Base-by-base conservation (phyloP, 495 filamentous ascomycete species). In the Margaritispora aquatica region DNA sequence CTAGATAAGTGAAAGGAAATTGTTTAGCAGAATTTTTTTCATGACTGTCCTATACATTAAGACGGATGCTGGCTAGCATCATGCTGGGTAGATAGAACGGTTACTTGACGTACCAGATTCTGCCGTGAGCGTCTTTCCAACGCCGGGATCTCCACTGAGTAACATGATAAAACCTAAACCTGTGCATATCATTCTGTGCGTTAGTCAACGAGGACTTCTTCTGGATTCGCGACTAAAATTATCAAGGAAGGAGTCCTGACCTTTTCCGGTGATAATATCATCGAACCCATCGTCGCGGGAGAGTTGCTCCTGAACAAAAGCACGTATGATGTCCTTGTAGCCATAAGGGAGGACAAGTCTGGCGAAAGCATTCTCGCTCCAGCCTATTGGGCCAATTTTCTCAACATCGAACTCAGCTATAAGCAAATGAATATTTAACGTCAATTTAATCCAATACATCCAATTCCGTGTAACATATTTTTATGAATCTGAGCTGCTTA, bases 101-200 rank as follows among this genome's bases (percentile, higher is more conserved):
- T 51, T 4, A 23, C 11, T 2, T 5, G 13, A 22, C 24, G 13
- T 23, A 23, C 48, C 54, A 19, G 52, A 34, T 56, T 78, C 75
- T 3, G 82, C 83, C 15, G 81, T 86, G 1, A 77, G 66, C 0
- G 83, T 85, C 63, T 87, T 86, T 10, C 83, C 81, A 1, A 76
- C 75, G 0, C 81, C 83, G 0, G 84, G 81, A 1, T 69, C 70
- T 0, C 84, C 84, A 51, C 77, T 27, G 7, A 62, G 51, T 7
- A 65, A 38, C 38, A 65, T 59, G 24, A 65, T 58, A 7, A 62
- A 41, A 0, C 63, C 59, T 23, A 26, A 34, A 11, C 62, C 57
- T 60, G 23, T 20, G 17, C 19, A 17, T 49, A 20, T 49, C 9
- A 34, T 31, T 24, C 17, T 17, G 8, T 48, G 21, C 48, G 21